phyloP scores from a whole-genome alignment of 2,329 filamentous ascomycete species.

The Bipolaris cookei region DNA sequence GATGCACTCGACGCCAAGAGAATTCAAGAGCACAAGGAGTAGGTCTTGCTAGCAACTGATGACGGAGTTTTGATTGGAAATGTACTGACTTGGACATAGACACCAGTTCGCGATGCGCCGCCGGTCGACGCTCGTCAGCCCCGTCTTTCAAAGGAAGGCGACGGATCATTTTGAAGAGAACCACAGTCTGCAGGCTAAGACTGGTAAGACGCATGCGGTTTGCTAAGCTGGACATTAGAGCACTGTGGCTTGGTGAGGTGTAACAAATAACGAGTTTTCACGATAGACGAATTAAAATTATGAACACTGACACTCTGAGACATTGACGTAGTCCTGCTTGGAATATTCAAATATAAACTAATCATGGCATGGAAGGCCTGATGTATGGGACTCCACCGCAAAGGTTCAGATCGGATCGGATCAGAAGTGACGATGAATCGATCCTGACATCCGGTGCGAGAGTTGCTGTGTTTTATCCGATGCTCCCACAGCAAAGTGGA shows the following conservation, averaged over 20 bases:
- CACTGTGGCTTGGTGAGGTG: no score
- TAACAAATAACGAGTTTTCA: neutral
- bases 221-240: constrained; percentile 63
- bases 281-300: neutral
- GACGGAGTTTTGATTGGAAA: neutral
- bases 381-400: no score
- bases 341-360: no score
- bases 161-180: constrained; percentile 71
- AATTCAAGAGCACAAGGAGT: constrained; percentile 72
- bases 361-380: no score
- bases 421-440: no score
- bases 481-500: no score
- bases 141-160: constrained; percentile 44
- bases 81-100: constrained; percentile 14
- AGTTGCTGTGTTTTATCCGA: no score
- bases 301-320: neutral
- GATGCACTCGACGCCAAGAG: constrained; percentile 75
- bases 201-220: constrained; percentile 86
- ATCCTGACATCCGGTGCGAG: no score
- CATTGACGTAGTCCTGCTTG: neutral
- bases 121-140: constrained; percentile 38
- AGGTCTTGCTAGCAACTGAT: constrained; percentile 32
- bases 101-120: constrained; percentile 34
- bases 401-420: no score
- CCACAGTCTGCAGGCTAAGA: constrained; percentile 88